Base-by-base conservation (phyloP, 306 rosid genomes). In the Hylodesmum podocarpum region DNA sequence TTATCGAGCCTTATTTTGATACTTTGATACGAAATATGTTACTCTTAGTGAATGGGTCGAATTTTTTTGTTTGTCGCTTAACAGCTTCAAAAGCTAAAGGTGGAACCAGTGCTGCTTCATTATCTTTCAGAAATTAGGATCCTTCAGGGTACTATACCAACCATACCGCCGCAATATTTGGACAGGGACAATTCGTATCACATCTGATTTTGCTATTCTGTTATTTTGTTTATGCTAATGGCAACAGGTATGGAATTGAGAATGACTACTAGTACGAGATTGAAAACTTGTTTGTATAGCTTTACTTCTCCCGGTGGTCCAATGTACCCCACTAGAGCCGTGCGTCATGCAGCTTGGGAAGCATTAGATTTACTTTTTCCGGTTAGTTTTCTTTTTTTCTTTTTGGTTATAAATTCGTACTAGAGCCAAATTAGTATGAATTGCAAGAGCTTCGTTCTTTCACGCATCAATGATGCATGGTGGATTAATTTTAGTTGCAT, bases 291-390 rank as follows among this genome's bases (percentile, higher is more conserved):
- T 82, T 80, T 96, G 79, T 92, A 95, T 67, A 96, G 99, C 80
- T 91, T 91, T 89, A 93, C 99, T 55, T 86, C 96, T 78, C 99
- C 98, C 0, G 99, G 99, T 59, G 98, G 99, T 50, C 98, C 99
- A 36, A 77, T 96, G 98, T 96, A 96, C 73, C 97, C 99, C 10
- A 96, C 99, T 63, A 88, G 99, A 87, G 92, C 90, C 14, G 96
- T 96, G 51, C 98, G 99, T 8, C 99, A 96, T 87, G 99, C 99
- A 72, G 99, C 99, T 37, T 92, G 99, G 99, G 97, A 88, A 72
- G 91, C 98, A 37, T 75, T 96, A 43, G 99, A 96, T 89, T 84
- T 87, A 4, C 92, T 96, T 43, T 96, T 91, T 65, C 98, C 98
- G 8, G 99, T 93, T 78, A 86, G 98, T 87, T 31, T 9, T 59